Evolutionary conservation across 768 basidiomycete genomes (phyloP), one percentile per base, ranked within the genome.

Genomic region (Tricholoma terreum): DNA sequence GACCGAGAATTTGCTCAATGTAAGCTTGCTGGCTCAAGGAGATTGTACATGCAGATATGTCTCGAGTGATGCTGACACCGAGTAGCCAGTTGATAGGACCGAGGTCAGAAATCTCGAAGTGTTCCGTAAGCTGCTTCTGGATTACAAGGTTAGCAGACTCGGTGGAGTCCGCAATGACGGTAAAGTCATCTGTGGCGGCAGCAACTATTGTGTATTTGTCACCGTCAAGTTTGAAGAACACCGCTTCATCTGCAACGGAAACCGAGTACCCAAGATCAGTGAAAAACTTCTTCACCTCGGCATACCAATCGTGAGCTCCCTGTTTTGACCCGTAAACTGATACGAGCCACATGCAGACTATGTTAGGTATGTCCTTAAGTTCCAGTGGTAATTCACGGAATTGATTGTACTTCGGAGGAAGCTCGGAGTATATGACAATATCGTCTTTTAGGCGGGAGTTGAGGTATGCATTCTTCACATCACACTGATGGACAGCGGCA

Each of bases 221-320:
- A 14, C 52, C 21, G 9, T 57, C 38, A 24, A 66, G 40, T 15
- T 56, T 58, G 49, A 62, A 66, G 51, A 65, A 72, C 2, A 71
- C 49, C 2, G 69, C 68, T n/a, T 65, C 50, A 33, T 70, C 63
- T 1, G 62, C 58, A 2, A 50, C 19, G 24, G 27, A 45, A 15
- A 56, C 36, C 7, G 21, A 21, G 30, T 54, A 54, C n/a, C 36
- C 27, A n/a, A n/a, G n/a, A n/a, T n/a, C n/a, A n/a, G n/a, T n/a
- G n/a, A n/a, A n/a, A n/a, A n/a, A n/a, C n/a, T 55, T 51, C 6
- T 10, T 59, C 1, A 42, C 36, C 17, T 54, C 27, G 12, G 10
- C 22, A 27, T 54, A 54, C 53, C 53, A 54, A 30, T 43, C 19
- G 53, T 43, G 38, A 31, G 53, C 53, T 19, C 53, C 27, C 15